Base-by-base conservation (phyloP, 805 yeast species). In the Schizosaccharomyces octosporus region DNA sequence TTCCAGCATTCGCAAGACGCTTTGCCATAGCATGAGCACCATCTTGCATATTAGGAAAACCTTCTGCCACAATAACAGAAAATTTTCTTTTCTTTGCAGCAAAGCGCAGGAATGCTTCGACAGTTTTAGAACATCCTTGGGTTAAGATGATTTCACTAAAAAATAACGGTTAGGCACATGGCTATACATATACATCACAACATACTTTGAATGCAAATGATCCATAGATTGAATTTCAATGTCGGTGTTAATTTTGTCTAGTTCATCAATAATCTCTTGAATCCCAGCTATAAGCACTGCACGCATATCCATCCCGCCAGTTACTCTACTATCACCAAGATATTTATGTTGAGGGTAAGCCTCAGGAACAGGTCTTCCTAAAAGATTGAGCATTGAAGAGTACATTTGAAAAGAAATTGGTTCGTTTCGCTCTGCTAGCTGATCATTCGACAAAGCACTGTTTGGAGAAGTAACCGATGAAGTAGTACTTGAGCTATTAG, bases 81-180 rank as follows among this genome's bases (percentile, higher is more conserved):
- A 93, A 90, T 68, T 81, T 85, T 75, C 97, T 82, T 73, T 90
- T 89, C 64, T 83, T 79, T 63, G 94, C 81, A 3, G 97, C 96
- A 68, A 85, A 83, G 62, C 87, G 75, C 63, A 93, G 74, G 67
- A 93, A 93, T 66, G 87, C 87, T 62, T 87, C 74, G 11, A 93
- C 95, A 0, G 97, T 90, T 64, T 81, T 80, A 0, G 96, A 87
- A 54, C 97, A 97, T 0, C 97, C 88, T n/a, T 97, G 96, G 0
- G 97, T 87, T 45, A 45, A 45, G 11, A 45, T 45, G 17, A 45
- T 45, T 45, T 45, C 51, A 45, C 51, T 45, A 45, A 45, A 45
- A 7, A 43, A 15, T 9, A 43, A 24, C 51, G 7, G 27, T 19
- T 24, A 19, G 51, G n/a, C 27, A 45, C n/a, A 24, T 6, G 7